Evolutionary conservation across 2,329 filamentous ascomycete species (phyloP), one percentile per base, ranked within the genome.

Genomic region (Claviceps capensis): DNA sequence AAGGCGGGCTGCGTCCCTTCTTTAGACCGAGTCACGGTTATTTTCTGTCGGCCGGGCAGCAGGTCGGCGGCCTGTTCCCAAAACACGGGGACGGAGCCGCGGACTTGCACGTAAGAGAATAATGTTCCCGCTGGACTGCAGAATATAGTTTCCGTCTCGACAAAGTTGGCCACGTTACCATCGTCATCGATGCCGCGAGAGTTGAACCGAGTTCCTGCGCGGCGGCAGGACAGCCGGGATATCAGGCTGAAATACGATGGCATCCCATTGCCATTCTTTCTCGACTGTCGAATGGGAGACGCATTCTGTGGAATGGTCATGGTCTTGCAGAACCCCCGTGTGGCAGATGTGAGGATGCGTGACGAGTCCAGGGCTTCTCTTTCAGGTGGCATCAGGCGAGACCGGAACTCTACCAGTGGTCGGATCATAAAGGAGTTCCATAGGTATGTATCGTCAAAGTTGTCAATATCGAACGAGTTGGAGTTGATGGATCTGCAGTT

Each of bases 381-480:
- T 59, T 96, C 88, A 51, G 79, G 77, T 5, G 80, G 78, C 55
- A 88, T 78, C 47, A 98, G 75, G 17, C 87, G 80, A 34, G 85
- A 89, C 44, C 93, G 83, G 65, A 98, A 97, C 65, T 89, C 80
- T 34, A 96, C 83, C 51, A 98, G 75, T 5, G 93, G 90, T 57
- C 86, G 84, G 61, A 98, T 95, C 89, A 98, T 96, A 69, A 94
- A 96, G 3, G 88, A 94, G 64, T 98, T 98, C 93, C 93, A 98
- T 17, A 98, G 71, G 64, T 95, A 96, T 1, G 86, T 85, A 61
- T 89, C 85, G 66, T 98, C 89, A 55, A 97, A 82, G 62, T 88
- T 93, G 64, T 95, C 89, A 55, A 96, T 88, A 56, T 95, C 87
- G 56, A 97, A 90, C 0, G 85, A 82, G 45, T 82, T 77, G 19